Evolutionary conservation across 2,329 filamentous ascomycete species (phyloP).

Genomic region (Mycosphaerella sp.): DNA sequence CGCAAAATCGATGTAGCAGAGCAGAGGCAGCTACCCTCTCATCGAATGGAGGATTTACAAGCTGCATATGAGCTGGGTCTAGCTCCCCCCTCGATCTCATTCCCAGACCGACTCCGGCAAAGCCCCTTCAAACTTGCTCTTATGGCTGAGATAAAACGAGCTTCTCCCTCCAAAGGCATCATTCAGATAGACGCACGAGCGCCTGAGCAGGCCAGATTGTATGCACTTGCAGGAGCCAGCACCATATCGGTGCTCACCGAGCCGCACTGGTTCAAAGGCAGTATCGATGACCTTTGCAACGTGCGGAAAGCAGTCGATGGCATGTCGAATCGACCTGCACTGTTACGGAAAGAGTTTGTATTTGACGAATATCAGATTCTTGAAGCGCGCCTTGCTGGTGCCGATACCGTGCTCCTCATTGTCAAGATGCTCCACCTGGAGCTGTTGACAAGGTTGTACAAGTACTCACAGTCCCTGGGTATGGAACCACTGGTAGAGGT

Average conservation of each 20-base stretch:
- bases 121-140: constrained; percentile 84
- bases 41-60: constrained; percentile 74
- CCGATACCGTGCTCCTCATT: constrained; percentile 89
- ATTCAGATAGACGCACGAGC: constrained; percentile 85
- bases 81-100: constrained; percentile 74
- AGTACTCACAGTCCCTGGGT: constrained; percentile 79
- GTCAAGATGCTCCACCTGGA: constrained; percentile 91
- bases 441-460: constrained; percentile 69
- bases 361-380: constrained; percentile 98
- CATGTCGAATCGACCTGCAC: constrained; percentile 85
- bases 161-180: constrained; percentile 90
- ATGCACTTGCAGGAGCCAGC: constrained; percentile 88
- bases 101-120: constrained; percentile 69
- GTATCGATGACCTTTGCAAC: constrained; percentile 82
- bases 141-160: constrained; percentile 96
- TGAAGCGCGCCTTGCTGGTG: constrained; percentile 84
- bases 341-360: constrained; percentile 92
- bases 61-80: constrained; percentile 78
- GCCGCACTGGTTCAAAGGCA: constrained; percentile 98
- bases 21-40: constrained; percentile 81
- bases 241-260: constrained; percentile 98
- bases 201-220: constrained; percentile 81
- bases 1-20: constrained; percentile 67
- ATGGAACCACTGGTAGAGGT: constrained; percentile 99
- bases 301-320: constrained; percentile 84